Evolutionary conservation across 2,329 filamentous ascomycete genomes (phyloP).

Genomic region (Epichloe baconii): DNA sequence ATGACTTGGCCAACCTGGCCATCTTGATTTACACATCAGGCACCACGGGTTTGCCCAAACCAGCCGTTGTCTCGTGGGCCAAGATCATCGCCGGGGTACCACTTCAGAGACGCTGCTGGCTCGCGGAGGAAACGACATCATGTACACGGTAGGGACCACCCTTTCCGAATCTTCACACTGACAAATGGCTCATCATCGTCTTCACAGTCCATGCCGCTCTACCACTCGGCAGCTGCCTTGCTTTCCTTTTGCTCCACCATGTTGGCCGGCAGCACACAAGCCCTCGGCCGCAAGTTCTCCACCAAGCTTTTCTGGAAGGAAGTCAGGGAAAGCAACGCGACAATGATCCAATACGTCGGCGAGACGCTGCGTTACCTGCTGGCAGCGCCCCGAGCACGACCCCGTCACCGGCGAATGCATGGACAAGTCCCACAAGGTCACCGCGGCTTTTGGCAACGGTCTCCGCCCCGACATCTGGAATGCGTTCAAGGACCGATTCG

Average conservation of each 20-base stretch:
- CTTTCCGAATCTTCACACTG: neutral
- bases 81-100: conserved; percentile 42
- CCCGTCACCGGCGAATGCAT: conserved; percentile 51
- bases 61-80: conserved; percentile 61
- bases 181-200: neutral
- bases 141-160: conserved; percentile 54
- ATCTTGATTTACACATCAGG: conserved; percentile 76
- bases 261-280: conserved; percentile 48
- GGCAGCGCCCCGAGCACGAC: conserved; percentile 49
- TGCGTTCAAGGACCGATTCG: conserved; percentile 68
- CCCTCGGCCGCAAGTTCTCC: conserved; percentile 67
- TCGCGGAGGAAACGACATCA: conserved; percentile 49
- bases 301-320: conserved; percentile 66
- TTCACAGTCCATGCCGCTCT: conserved; percentile 64
- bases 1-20: conserved; percentile 43
- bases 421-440: conserved; percentile 62
- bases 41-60: conserved; percentile 74
- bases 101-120: conserved; percentile 33
- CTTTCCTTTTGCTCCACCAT: conserved; percentile 54
- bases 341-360: conserved; percentile 75
- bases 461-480: conserved; percentile 79
- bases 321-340: conserved; percentile 57
- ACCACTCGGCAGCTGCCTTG: conserved; percentile 67
- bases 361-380: conserved; percentile 78
- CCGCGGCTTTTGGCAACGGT: conserved; percentile 71